Conservation (phyloP, 768 basidiomycete genomes). For the Termitomyces titanicus region DNA sequence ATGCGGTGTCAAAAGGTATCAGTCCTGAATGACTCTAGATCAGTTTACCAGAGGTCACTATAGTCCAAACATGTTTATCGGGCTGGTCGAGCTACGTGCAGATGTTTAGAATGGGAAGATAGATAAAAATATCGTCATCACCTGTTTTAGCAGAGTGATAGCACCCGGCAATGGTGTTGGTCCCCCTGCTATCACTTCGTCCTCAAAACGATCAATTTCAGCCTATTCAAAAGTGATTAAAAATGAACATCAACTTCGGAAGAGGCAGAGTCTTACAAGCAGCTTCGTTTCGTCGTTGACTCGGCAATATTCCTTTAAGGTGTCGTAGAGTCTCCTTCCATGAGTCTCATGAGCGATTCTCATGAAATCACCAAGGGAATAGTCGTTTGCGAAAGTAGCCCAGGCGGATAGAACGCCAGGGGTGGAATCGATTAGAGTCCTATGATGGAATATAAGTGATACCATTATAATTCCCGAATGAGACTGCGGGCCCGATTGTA, state of each 20-base stretch:
- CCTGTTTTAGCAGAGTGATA: constrained; percentile 49
- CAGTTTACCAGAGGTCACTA: constrained; percentile 71
- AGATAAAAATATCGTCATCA: constrained; percentile 19
- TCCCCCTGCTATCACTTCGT: constrained; percentile 63
- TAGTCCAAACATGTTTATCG: constrained; percentile 60
- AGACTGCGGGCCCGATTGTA: too few relatives aligned
- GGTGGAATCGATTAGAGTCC: constrained; percentile 79
- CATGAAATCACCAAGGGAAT: constrained; percentile 46
- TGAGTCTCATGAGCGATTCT: constrained; percentile 59
- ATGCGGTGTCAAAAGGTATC: constrained; percentile 1
- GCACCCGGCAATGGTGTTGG: constrained; percentile 69
- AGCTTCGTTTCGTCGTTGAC: constrained; percentile 56
- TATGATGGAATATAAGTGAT: constrained; percentile 18
- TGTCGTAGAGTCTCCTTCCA: constrained; percentile 74
- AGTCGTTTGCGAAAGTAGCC: constrained; percentile 64
- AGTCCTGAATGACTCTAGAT: neutral
- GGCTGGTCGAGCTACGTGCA: constrained; percentile 26
- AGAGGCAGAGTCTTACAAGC: constrained; percentile 36
- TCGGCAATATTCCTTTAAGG: constrained; percentile 64
- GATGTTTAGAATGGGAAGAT: neutral
- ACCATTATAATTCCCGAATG: neutral
- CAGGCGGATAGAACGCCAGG: constrained; percentile 80
- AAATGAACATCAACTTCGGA: neutral
- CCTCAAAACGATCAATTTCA: constrained; percentile 76
- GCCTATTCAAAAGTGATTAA: constrained; percentile 30